Evolutionary conservation across 306 rosid species (phyloP).

Genomic region (Prunus persica): DNA sequence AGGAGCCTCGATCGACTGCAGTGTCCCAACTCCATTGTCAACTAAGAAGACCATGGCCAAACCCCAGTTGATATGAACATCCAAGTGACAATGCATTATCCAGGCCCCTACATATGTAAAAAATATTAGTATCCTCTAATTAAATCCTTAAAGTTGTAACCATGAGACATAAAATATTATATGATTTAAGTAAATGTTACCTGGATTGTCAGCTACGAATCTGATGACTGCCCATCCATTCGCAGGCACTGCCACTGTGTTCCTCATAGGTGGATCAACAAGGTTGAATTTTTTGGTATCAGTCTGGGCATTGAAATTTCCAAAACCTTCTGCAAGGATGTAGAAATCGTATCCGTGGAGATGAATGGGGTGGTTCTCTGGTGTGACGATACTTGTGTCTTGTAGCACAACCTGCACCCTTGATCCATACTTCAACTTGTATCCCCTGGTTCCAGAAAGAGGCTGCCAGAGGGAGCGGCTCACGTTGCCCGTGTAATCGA

Average conservation of each 20-base stretch:
- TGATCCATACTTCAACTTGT: constrained; percentile 65
- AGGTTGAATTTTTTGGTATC: constrained; percentile 76
- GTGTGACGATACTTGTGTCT: constrained; percentile 70
- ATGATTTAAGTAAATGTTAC: constrained; percentile 26
- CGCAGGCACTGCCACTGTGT: constrained; percentile 76
- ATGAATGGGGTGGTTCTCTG: constrained; percentile 87
- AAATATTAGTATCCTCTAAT: background rate
- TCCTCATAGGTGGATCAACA: constrained; percentile 81
- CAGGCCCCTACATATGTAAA: constrained; percentile 61
- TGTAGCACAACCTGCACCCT: constrained; percentile 82
- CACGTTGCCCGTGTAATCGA: constrained; percentile 82
- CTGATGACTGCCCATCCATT: constrained; percentile 96
- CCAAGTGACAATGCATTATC: constrained; percentile 95
- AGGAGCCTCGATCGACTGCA: constrained; percentile 68
- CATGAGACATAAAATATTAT: too few species aligned
- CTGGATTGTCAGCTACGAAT: constrained; percentile 95
- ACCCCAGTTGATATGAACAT: constrained; percentile 90
- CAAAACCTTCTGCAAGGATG: constrained; percentile 79
- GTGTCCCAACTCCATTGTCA: constrained; percentile 68
- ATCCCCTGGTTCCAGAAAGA: constrained; percentile 49
- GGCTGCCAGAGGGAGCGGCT: constrained; percentile 87
- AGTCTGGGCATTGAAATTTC: constrained; percentile 61
- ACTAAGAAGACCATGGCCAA: constrained; percentile 87
- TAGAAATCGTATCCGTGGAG: constrained; percentile 95
- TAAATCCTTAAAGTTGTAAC: background rate